Conservation (phyloP, 495 filamentous ascomycete genomes). For the Podospora anserina region DNA sequence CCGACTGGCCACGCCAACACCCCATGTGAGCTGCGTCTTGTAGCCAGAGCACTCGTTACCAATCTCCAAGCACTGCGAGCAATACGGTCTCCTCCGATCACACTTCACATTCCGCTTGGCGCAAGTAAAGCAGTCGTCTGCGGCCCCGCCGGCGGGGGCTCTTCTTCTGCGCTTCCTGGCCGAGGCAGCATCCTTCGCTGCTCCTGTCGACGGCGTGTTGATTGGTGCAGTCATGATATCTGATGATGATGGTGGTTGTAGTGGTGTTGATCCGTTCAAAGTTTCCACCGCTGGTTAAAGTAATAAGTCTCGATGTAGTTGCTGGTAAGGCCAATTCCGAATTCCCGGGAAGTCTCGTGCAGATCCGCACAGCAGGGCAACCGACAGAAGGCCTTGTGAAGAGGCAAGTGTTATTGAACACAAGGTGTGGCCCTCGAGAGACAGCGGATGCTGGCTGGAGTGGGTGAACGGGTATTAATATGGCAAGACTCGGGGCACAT, state of each 20-base stretch:
- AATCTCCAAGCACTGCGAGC: slow-evolving; percentile 86
- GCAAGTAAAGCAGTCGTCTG: slow-evolving; percentile 96
- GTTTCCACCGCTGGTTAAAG: background rate
- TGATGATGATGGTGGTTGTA: background rate
- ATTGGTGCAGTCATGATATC: slow-evolving; percentile 46
- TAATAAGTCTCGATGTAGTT: background rate
- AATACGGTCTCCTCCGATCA: slow-evolving; percentile 91
- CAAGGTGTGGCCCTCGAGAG: slow-evolving; percentile 36
- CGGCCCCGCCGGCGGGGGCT: slow-evolving; percentile 82
- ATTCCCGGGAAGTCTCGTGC: background rate
- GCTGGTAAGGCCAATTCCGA: background rate
- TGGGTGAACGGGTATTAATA: slow-evolving; percentile 48
- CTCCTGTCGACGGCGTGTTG: slow-evolving; percentile 37
- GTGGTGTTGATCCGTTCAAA: background rate
- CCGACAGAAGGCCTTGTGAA: slow-evolving; percentile 19
- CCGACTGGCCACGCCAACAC: slow-evolving; percentile 91
- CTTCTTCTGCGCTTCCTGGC: slow-evolving; percentile 79
- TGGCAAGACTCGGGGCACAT: slow-evolving; percentile 40
- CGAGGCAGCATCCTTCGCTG: slow-evolving; percentile 45
- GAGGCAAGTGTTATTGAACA: slow-evolving; percentile 31
- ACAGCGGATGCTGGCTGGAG: slow-evolving; percentile 37
- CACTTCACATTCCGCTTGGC: slow-evolving; percentile 77
- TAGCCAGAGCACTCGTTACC: slow-evolving; percentile 95
- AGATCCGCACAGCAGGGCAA: slow-evolving; percentile 6
- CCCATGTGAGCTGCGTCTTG: slow-evolving; percentile 97